These are phyloP conservation scores for Vanilla planifolia DNA, from an alignment of 106 monocot species.

Conservation along the genomic window DNA sequence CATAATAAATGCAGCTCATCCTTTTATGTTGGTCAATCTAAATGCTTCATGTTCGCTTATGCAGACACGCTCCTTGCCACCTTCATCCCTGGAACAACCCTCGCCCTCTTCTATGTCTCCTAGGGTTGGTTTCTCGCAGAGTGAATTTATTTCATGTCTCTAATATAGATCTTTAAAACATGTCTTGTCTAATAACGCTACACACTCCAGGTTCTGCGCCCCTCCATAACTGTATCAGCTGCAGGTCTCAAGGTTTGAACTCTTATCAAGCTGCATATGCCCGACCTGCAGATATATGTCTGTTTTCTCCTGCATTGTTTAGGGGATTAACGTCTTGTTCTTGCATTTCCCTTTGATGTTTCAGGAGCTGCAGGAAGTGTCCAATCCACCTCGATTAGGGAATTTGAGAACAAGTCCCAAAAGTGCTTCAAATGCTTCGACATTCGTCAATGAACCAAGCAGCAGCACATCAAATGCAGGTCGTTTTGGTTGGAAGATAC, in stretches of 20 bases:
- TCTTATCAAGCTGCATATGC: too few species aligned
- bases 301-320: too few species aligned
- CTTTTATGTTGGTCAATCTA: not conserved
- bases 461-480: not conserved
- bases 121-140: not conserved
- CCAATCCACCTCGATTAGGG: not conserved
- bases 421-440: not conserved
- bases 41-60: not conserved
- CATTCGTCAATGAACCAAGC: not conserved
- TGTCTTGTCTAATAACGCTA: not conserved
- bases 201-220: constrained; percentile 1
- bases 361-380: constrained; percentile 7
- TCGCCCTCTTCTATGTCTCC: constrained; percentile 1
- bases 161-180: not conserved
- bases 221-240: not conserved
- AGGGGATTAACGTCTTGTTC: too few species aligned
- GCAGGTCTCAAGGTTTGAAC: constrained; percentile 6
- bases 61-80: constrained; percentile 2
- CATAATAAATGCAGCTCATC: not conserved
- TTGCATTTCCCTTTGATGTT: not conserved
- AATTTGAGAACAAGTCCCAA: not conserved
- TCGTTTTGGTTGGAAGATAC: constrained; percentile 5
- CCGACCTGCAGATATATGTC: too few species aligned
- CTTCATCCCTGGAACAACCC: not conserved
- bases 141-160: not conserved